phyloP scores from a whole-genome alignment of 208 protist genomes.

The Trypanosoma cruzi region DNA sequence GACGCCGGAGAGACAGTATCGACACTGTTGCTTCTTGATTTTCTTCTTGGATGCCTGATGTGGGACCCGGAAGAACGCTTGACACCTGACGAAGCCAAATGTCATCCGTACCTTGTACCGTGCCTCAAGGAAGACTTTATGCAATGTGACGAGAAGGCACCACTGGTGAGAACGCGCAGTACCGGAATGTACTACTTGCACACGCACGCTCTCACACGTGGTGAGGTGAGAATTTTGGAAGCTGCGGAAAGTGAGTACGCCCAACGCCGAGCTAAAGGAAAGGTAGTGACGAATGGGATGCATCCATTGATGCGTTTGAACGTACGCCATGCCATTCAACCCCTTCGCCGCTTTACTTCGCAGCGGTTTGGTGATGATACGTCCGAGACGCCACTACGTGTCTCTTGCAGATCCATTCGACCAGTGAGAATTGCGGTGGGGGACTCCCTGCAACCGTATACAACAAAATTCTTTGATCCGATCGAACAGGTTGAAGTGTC shows the following conservation, averaged over 20 bases:
- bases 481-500: constrained; percentile 20
- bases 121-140: background rate
- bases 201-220: constrained; percentile 33
- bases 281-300: background rate
- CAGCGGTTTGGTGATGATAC: background rate
- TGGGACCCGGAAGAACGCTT: constrained; percentile 67
- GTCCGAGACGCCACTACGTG: constrained; percentile 18
- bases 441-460: background rate
- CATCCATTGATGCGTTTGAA: background rate
- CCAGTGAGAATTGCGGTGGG: background rate
- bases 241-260: background rate
- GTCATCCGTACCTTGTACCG: constrained; percentile 51
- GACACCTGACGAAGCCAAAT: constrained; percentile 46
- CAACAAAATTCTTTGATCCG: constrained; percentile 12
- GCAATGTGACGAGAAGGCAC: background rate
- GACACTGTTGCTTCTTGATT: constrained; percentile 48
- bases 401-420: background rate
- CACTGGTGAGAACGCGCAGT: constrained; percentile 1
- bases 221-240: background rate
- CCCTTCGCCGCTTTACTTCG: background rate
- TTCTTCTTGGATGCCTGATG: constrained; percentile 57
- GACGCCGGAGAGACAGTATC: background rate
- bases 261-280: too few species aligned
- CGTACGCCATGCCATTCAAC: constrained; percentile 2
- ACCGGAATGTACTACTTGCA: constrained; percentile 45